These are phyloP conservation scores for Lichtheimia corymbifera DNA, from an alignment of 371 early-diverging fungal species.

Conservation along the genomic window DNA sequence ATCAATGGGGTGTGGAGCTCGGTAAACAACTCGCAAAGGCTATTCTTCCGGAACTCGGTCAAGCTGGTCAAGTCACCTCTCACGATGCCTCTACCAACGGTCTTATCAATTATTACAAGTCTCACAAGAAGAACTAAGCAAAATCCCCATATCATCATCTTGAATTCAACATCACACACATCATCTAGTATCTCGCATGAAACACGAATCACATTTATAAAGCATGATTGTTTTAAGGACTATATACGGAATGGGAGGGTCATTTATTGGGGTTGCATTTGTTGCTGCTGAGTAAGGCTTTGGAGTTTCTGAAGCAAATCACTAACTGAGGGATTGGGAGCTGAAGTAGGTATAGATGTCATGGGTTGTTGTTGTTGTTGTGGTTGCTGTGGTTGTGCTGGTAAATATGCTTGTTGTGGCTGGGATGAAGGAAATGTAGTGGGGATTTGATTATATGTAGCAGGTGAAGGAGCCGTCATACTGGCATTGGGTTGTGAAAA, in stretches of 20 bases:
- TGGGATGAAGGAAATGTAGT: no score
- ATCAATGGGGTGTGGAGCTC: constrained; percentile 99
- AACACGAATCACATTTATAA: no score
- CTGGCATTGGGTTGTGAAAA: no score
- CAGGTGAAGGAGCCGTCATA: no score
- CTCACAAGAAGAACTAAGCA: constrained; percentile 48
- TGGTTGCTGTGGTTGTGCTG: constrained; percentile 8
- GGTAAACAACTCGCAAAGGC: constrained; percentile 99
- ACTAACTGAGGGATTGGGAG: not conserved
- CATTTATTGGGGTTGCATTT: no score
- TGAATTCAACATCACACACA: constrained; percentile 1
- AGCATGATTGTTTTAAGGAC: no score
- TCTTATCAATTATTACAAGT: constrained; percentile 87
- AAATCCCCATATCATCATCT: not conserved
- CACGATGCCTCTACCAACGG: constrained; percentile 95
- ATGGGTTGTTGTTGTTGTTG: constrained; percentile 4
- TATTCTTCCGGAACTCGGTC: constrained; percentile 85
- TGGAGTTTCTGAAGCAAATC: constrained; percentile 14
- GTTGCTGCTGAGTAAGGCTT: constrained; percentile 1
- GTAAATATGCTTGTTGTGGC: not conserved
- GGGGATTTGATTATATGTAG: no score
- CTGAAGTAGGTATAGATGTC: not conserved
- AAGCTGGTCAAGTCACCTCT: constrained; percentile 53
- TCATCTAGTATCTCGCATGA: no score
- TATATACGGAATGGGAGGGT: no score